These are phyloP conservation scores for Petasospora rhodanensis DNA, from an alignment of 1,139 yeast species.

Conservation along the genomic window DNA sequence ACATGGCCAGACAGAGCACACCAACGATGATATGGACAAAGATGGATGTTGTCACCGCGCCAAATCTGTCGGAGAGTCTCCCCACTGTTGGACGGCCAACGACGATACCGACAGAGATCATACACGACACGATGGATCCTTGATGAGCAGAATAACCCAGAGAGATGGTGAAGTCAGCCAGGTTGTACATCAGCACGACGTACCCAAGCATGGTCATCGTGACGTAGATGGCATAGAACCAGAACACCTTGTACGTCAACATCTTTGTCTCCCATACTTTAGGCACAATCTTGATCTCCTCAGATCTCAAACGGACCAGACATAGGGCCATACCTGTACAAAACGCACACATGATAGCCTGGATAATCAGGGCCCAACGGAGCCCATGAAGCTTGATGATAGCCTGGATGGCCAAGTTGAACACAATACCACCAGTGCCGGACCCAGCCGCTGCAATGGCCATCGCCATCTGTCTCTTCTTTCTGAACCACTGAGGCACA, in stretches of 20 bases:
- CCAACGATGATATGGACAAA: conserved; percentile 30
- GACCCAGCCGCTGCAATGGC: conserved; percentile 48
- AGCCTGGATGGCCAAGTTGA: conserved; percentile 34
- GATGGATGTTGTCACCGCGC: conserved; percentile 48
- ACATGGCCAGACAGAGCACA: conserved; percentile 45
- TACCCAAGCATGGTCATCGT: conserved; percentile 50
- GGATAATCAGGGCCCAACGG: conserved; percentile 63
- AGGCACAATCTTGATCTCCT: conserved; percentile 14
- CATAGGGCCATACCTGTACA: conserved; percentile 32
- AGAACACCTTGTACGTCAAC: conserved; percentile 36
- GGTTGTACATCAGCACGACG: conserved; percentile 51
- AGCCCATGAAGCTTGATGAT: conserved; percentile 40
- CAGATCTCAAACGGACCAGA: conserved; percentile 36
- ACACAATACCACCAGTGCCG: conserved; percentile 48
- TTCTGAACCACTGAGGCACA: conserved; percentile 53
- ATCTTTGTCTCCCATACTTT: conserved; percentile 25
- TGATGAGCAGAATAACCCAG: conserved; percentile 53
- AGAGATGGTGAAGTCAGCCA: conserved; percentile 55
- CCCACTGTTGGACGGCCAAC: conserved; percentile 65
- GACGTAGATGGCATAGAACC: conserved; percentile 47
- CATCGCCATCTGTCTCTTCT: conserved; percentile 46
- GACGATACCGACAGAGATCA: conserved; percentile 56
- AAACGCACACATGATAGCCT: conserved; percentile 40
- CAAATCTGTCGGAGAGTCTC: conserved; percentile 45
- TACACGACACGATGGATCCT: conserved; percentile 56